Evolutionary conservation across 2,329 filamentous ascomycete genomes (phyloP), one percentile per base, ranked within the genome.

Genomic region (Dothideomycetes sp.): DNA sequence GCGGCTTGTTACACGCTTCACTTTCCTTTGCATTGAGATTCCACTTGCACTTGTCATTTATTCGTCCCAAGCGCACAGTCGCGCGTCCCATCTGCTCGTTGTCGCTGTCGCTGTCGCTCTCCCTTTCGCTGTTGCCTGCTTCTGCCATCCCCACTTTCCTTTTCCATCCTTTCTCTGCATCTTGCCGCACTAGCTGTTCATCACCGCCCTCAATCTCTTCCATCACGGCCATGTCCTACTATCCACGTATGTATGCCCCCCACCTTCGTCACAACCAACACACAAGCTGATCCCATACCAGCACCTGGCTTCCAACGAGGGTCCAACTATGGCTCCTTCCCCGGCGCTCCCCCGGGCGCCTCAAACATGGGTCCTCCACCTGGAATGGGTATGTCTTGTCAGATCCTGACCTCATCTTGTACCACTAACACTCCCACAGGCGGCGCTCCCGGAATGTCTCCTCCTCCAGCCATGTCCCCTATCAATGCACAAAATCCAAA

Each of bases 291-390:
- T 9, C 8, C 2, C 22, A 27, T 12, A 12, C 7, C 43, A 44
- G 62, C 60, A 46, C 60, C 64, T 56, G 68, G 72, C 47, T 74
- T 76, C 36, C 94, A 87, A 68, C 83, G 81, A 43, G 24, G 47
- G 76, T 43, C 81, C 84, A 38, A 75, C 77, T 93, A 81, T 65
- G 76, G 75, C n/a, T n/a, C n/a, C n/a, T n/a, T n/a, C n/a, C n/a
- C n/a, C n/a, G n/a, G n/a, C n/a, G n/a, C n/a, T n/a, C n/a, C n/a
- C n/a, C n/a, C n/a, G n/a, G n/a, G n/a, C 49, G 39, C 44, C 9
- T 80, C 80, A 42, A 79, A 79, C 44, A 81, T 86, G 75, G 80
- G 76, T 49, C 77, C 81, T 52, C 83, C 84, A 53, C 84, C 86
- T 52, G 85, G 84, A 63, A 77, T 87, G 75, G 84, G 86, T 89